A percentile compares a stretch with the other conserved stretches of the same genome.
phyloP scores from a whole-genome alignment of 495 filamentous ascomycete species.

The Aspergillus panamensis region DNA sequence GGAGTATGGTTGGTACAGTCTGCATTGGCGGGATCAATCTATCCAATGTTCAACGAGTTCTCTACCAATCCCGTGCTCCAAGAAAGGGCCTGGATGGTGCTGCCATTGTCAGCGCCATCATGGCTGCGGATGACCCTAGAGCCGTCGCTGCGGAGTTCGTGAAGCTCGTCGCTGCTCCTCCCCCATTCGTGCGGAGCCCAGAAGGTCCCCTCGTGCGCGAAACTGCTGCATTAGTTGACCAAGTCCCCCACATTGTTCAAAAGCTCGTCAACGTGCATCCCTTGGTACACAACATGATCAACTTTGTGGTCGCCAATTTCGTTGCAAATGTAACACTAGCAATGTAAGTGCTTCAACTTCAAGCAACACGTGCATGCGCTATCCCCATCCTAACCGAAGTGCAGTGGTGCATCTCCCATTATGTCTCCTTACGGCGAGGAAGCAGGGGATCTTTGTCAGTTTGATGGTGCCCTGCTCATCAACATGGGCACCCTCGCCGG shows the following conservation, averaged over 20 bases:
- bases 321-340: slow-evolving; percentile 84
- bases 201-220: slow-evolving; percentile 26
- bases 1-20: slow-evolving; percentile 55
- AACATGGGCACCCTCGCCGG: slow-evolving; percentile 92
- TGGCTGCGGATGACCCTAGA: slow-evolving; percentile 64
- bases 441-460: slow-evolving; percentile 67
- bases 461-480: slow-evolving; percentile 70
- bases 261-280: slow-evolving; percentile 60
- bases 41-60: slow-evolving; percentile 67
- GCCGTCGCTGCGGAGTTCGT: slow-evolving; percentile 55
- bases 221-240: slow-evolving; percentile 37
- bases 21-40: slow-evolving; percentile 87
- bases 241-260: slow-evolving; percentile 55
- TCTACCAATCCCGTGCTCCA: slow-evolving; percentile 57
- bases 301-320: slow-evolving; percentile 88
- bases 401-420: slow-evolving; percentile 78
- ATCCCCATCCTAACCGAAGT: neutral
- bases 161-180: slow-evolving; percentile 45
- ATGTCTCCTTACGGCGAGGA: slow-evolving; percentile 89
- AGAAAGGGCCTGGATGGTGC: slow-evolving; percentile 67
- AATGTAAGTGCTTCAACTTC: slow-evolving; percentile 42
- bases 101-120: slow-evolving; percentile 86
- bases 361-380: neutral
- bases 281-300: slow-evolving; percentile 95
- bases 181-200: slow-evolving; percentile 42